Evolutionary conservation across 208 protist genomes (phyloP), one percentile per base, ranked within the genome.

Genomic region (Phytomonas sp.): DNA sequence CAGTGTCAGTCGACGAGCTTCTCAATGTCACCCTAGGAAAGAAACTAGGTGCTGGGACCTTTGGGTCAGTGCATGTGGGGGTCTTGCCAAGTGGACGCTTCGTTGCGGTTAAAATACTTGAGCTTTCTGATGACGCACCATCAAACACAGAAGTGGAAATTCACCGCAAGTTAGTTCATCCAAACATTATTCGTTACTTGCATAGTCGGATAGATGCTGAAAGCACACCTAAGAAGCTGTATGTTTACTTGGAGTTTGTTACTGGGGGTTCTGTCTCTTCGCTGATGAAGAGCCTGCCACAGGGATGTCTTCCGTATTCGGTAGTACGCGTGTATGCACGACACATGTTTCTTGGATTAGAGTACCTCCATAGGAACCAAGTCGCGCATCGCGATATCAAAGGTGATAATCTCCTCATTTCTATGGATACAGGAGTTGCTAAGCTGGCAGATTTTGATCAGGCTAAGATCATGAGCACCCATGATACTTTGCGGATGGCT

Each of bases 401-500:
- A 75, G 92, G 92, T 9, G 92, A 97, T 70, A 97, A 97, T 72
- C 63, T 97, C 30, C 88, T 97, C 67, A 94, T 97, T 66, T 97
- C 92, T 36, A 94, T 95, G 85, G 92, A 97, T 78, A 93, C 92
- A 1, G 92, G 92, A 31, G 87, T 88, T 63, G 97, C 98, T 23
- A 99, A 99, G 77, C 87, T 99, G 34, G 97, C 97, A 0, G 98
- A 99, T 79, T 99, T 99, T 82, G 98, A 98, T 66, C 96, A 99
- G 59, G 95, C 97, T 6, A 96, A 96, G 74, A 89, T 93, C 60
- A 82, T 98, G 94, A 80, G 94, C 87, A 89, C 88, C 0, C 81
- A 91, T 74, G 81, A 85, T 66, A 94, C 88, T 6, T 73, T 93
- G 30, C 87, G 84, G 88, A 86, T 89, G 70, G 84, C 87, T 30